These are phyloP conservation scores for Fusarium napiforme DNA, from an alignment of 2,329 filamentous ascomycete species.

Conservation along the genomic window DNA sequence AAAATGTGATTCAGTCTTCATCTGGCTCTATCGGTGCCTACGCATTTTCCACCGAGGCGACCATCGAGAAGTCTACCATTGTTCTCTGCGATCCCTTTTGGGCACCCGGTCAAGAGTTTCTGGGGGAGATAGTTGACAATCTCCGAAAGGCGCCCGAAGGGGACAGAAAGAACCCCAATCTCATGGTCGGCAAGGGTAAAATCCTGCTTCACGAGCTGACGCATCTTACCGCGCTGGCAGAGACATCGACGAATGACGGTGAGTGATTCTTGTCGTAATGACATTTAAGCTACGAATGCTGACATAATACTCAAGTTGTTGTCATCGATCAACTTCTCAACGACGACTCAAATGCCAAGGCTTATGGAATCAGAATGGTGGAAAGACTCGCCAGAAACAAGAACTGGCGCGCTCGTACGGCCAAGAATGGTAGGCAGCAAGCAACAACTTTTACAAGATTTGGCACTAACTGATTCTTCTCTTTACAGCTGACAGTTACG, in stretches of 20 bases:
- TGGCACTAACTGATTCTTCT: background rate
- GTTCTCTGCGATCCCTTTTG: background rate
- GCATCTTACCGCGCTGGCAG: background rate
- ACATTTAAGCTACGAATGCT: background rate
- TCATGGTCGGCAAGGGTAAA: background rate
- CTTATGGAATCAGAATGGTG: background rate
- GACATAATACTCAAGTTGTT: background rate
- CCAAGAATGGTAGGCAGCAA: background rate
- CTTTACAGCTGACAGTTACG: background rate
- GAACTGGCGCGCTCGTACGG: background rate
- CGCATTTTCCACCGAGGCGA: background rate
- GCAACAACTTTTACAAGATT: no score
- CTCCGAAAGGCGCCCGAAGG: background rate
- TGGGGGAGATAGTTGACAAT: background rate
- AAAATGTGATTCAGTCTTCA: background rate
- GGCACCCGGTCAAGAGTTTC: background rate
- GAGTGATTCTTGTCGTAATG: background rate
- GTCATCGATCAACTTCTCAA: background rate
- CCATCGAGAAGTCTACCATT: background rate
- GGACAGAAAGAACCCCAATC: background rate
- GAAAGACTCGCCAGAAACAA: background rate
- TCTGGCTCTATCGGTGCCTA: background rate
- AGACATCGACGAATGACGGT: background rate
- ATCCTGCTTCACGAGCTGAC: background rate
- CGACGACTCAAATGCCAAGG: background rate